Base-by-base conservation (phyloP, 2,329 filamentous ascomycete genomes). In the Furcasterigmium furcatum region DNA sequence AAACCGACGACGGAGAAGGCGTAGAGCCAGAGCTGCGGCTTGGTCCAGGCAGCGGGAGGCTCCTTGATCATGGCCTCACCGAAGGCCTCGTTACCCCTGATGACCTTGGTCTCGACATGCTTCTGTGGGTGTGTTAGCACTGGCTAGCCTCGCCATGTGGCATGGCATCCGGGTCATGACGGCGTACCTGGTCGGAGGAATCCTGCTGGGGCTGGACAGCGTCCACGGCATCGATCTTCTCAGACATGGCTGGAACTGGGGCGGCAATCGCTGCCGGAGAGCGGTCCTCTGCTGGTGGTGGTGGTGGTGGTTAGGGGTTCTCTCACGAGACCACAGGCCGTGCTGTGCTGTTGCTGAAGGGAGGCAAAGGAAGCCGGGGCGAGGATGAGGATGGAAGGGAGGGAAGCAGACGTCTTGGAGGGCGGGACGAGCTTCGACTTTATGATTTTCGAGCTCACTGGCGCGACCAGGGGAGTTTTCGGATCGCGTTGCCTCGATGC, bases 1-100 rank as follows among this genome's bases (percentile, higher is more conserved):
- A 74, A 75, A 35, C 70, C 71, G 38, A 75, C 52, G 47, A 74
- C 54, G 47, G 70, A 75, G 54, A 70, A 69, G 44, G 52, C 50
- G 49, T 75, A 75, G 50, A 74, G 58, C 52, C 72, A 51, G 46
- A 70, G 43, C 38, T 71, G 68, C 30, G 59, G 49, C 27, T 49
- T 58, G 25, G 66, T 67, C 58, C 64, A 73, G 38, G 70, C 61
- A 29, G 52, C 60, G 20, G 73, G 69, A 9, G 74, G 72, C 55
- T 80, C 77, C 60, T 74, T 73, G 55, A 77, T 56, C 59, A 74
- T 67, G 19, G 79, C 78, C 59, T 80, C 73, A 52, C 74, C 71
- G 60, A 72, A 79, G 41, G 76, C 74, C 52, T 77, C 74, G 52
- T 71, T 73, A 49, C 77, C 77, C 20, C 57, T 65, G 53, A 80